Evolutionary conservation across 2,329 filamentous ascomycete species (phyloP).

Genomic region (Fonsecaea multimorphosa): DNA sequence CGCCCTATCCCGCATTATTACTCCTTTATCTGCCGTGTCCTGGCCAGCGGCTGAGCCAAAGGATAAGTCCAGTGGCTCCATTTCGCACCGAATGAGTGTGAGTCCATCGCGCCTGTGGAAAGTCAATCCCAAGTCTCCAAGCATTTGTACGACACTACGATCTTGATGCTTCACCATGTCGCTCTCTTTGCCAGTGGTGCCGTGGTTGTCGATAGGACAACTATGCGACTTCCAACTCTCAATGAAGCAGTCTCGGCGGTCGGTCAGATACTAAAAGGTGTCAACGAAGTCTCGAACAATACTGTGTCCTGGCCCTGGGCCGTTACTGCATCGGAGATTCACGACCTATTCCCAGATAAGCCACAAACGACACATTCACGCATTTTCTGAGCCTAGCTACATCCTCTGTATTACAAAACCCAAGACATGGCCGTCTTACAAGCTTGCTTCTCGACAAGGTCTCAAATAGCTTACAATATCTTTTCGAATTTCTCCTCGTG

Average conservation of each 20-base stretch:
- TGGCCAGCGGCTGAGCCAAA: not conserved
- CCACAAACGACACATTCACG: constrained; percentile 8
- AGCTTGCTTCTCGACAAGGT: not conserved
- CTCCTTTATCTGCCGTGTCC: constrained; percentile 9
- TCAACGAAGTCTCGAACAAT: constrained; percentile 14
- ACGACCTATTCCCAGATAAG: constrained; percentile 22
- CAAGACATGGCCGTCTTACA: not conserved
- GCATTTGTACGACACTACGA: not conserved
- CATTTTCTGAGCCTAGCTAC: not conserved
- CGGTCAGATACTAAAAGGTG: constrained; percentile 4
- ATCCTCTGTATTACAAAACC: constrained; percentile 5
- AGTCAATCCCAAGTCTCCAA: not conserved
- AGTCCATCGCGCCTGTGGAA: not conserved
- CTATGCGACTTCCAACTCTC: not conserved
- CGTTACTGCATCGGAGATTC: constrained; percentile 18
- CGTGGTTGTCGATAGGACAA: not conserved
- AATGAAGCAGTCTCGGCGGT: not conserved
- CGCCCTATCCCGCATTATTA: not conserved
- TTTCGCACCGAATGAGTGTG: not conserved
- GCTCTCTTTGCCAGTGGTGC: not conserved
- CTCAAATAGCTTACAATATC: not conserved
- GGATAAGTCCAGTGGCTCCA: not conserved
- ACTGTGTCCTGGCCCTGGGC: constrained; percentile 3
- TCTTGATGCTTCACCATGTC: not conserved
- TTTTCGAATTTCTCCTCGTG: constrained; percentile 2